Base-by-base conservation (phyloP, 805 yeast species). In the Saccharomycopsis capsularis region DNA sequence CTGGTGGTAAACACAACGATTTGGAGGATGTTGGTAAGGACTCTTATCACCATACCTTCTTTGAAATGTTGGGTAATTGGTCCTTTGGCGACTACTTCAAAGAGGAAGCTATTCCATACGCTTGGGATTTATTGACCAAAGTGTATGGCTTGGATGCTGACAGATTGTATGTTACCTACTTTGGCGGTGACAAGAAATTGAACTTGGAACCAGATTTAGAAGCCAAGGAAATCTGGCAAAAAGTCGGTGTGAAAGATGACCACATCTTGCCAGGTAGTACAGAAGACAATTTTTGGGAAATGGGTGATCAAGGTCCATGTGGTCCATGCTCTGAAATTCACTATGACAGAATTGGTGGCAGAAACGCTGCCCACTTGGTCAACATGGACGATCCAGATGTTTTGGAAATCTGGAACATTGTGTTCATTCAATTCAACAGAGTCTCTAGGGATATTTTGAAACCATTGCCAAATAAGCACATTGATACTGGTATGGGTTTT, bases 261-360 rank as follows among this genome's bases (percentile, higher is more conserved):
- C 98, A 89, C 64, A 91, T 93, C 58, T 72, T 93, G 57, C 95
- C 96, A 19, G 99, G 99, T 50, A 71, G 81, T 57, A 85, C 82
- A 47, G 73, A 81, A 63, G 99, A 93, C 66, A 93, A 93, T 70
- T 93, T 93, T 69, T 93, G 99, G 99, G 99, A 93, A 73, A 93
- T 93, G 99, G 99, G 99, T 60, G 99, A 95, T 63, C 98, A 91
- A 73, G 99, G 99, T 57, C 99, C 99, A 43, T 93, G 99, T 74
- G 99, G 99, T 55, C 99, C 99, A 46, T 95, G 99, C 71, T 85
- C 95, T 22, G 99, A 93, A 69, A 78, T 93, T 59, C 99, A 93
- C 68, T 93, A 88, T 67, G 99, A 93, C 68, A 82, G 99, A 70
- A 89, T 93, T 56, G 99, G 99, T 57, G 97, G 98, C 51, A 83